Base-by-base conservation (phyloP, 768 basidiomycete species). In the Pisolithus tinctorius region DNA sequence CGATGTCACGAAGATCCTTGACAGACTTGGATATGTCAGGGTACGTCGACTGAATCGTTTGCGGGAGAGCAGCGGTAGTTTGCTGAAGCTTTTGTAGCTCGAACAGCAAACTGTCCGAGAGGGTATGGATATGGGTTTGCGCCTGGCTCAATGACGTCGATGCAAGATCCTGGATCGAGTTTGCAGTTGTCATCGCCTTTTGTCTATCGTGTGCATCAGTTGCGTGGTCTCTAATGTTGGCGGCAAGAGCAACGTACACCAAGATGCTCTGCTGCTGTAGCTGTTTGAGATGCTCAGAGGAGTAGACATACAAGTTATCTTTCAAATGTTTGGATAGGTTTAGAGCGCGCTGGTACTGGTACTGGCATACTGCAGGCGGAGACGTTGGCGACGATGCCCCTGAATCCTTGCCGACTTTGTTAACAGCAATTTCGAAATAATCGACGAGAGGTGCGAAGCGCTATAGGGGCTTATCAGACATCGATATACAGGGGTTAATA, bases 321-420 rank as follows among this genome's bases (percentile, higher is more conserved):
- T 74, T 76, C 54, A 88, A 71, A 39, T 79, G 78, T 58, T 74
- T 77, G 30, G 86, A 84, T 47, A 92, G 77, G 36, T 74, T 72
- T 54, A 79, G 73, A 43, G 79, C 86, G 44, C 88, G 86, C 63
- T 88, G 86, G 60, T 88, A 87, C 69, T 91, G 89, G 58, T 81
- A 87, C 64, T 86, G 78, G 42, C 76, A 70, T 56, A 82, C 78
- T 10, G 76, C 72, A n/a, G 77, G 63, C 14, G 67, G 65, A 25
- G 80, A 71, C 1, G 75, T 71, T 10, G 77, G 69, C 5, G 71
- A 70, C 29, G 78, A 70, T 6, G 74, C 63, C 16, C 72, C 72
- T 31, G 76, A 74, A 45, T 80, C 77, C 43, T 72, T 69, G 43
- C 67, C 63, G 6, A 69, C 64, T 7, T 67, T 71, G 64, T 79